Evolutionary conservation across 2,329 filamentous ascomycete genomes (phyloP).

Genomic region (Xylariaceae sp.): DNA sequence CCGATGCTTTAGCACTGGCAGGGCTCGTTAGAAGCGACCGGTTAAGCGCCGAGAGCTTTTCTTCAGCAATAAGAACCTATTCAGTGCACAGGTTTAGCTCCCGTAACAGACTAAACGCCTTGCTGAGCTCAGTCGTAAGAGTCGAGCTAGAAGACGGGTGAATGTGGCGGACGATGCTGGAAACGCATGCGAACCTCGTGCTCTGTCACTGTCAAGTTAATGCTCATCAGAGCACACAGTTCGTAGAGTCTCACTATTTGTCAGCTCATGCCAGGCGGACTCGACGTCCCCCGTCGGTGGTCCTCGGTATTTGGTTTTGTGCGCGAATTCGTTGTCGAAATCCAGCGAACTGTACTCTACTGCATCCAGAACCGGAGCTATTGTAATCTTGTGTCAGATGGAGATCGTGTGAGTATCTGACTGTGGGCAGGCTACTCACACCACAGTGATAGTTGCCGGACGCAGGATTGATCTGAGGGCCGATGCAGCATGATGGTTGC

Average conservation of each 20-base stretch:
- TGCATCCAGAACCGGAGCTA: background rate
- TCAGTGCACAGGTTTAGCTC: too few relatives aligned
- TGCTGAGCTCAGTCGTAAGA: too few relatives aligned
- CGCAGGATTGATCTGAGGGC: background rate
- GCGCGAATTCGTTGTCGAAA: background rate
- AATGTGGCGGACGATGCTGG: too few relatives aligned
- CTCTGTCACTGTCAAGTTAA: background rate
- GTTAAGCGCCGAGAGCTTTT: background rate
- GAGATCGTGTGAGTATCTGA: background rate
- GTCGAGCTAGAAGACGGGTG: too few relatives aligned
- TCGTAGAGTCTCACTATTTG: background rate
- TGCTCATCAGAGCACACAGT: background rate
- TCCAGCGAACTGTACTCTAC: background rate
- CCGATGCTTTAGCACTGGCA: background rate
- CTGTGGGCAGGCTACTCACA: background rate
- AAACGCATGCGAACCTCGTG: background rate
- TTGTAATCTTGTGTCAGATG: background rate
- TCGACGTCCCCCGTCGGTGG: background rate
- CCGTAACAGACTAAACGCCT: too few relatives aligned
- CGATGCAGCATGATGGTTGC: background rate
- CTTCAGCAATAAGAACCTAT: background rate
- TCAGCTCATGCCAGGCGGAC: background rate
- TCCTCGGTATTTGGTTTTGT: background rate
- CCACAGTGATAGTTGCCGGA: background rate
- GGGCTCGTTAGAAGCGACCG: background rate